Evolutionary conservation across 305 asterid species (phyloP), one percentile per base, ranked within the genome.

Genomic region (Fraxinus ornus): DNA sequence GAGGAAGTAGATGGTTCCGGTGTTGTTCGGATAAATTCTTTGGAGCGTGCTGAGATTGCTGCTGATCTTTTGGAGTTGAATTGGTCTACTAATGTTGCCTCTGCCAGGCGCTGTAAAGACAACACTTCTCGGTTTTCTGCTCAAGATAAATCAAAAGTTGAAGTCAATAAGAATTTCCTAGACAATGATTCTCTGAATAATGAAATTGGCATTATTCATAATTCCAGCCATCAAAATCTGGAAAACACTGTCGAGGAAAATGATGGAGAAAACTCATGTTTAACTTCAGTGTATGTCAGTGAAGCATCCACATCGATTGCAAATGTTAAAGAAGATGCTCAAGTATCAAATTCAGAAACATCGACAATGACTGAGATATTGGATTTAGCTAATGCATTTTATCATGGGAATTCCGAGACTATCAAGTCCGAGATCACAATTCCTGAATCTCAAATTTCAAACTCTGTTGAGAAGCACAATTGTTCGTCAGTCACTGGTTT

Each of bases 21-120:
- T 64, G 87, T 78, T 79, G 83, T 74, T 75, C 84, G 92, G 85
- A 78, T 87, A 8, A 92, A 90, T 13, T 89, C 98, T 2, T 78
- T 94, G 88, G 97, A 92, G 85, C 91, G 93, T 76, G 99, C 99
- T 81, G 93, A 94, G 90, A 91, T 89, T 84, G 98, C 98, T 39
- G 97, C 97, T 85, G 94, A 95, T 91, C 95, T 96, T 35, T 87
- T 96, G 90, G 99, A 96, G 78, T 89, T 96, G 86, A 94, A 87
- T 83, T 94, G 98, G 98, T 90, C 97, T 33, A 95, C 98, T 77
- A 93, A 91, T 89, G 91, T 92, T 75, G 86, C 71, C 86, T 86
- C 95, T 33, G 78, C 90, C 44, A 88, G 83, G 89, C 19, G 19
- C 44, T 80, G 78, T 75, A 87, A 84, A 77, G 86, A 84, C 39